These are phyloP conservation scores for Herpetomonas tarakana DNA, from an alignment of 208 protist genomes.

Conservation along the genomic window DNA sequence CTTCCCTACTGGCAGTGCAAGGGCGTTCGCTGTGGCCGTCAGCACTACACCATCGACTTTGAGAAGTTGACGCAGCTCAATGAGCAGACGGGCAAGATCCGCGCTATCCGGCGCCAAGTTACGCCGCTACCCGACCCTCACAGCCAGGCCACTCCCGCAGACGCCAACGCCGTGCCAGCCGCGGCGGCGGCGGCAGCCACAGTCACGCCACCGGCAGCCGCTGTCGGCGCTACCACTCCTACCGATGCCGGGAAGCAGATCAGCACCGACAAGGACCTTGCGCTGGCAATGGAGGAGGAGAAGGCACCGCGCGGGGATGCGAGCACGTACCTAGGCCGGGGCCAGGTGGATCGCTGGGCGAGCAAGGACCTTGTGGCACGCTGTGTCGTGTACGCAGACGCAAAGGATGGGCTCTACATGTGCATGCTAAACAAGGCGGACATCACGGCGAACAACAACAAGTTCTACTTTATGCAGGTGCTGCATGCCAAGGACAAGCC, in stretches of 20 bases:
- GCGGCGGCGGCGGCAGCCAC: slow-evolving; percentile 1
- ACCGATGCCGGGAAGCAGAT: background rate
- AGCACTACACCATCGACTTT: slow-evolving; percentile 21
- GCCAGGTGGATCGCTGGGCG: background rate
- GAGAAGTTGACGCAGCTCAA: slow-evolving; percentile 18
- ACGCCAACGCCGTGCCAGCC: background rate
- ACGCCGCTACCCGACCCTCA: slow-evolving; percentile 3
- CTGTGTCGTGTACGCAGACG: background rate
- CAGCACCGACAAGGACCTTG: background rate
- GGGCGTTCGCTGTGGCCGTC: background rate
- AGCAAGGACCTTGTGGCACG: background rate
- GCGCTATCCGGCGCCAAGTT: slow-evolving; percentile 8
- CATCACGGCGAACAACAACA: slow-evolving; percentile 48
- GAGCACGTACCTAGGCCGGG: background rate
- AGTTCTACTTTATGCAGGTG: slow-evolving; percentile 61
- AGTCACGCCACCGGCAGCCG: slow-evolving; percentile 19
- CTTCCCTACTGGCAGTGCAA: slow-evolving; percentile 1
- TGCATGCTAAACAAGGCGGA: slow-evolving; percentile 62
- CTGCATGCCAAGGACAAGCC: slow-evolving; percentile 21
- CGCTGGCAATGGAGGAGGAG: background rate
- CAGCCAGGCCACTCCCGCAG: too few relatives aligned
- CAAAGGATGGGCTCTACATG: slow-evolving; percentile 28
- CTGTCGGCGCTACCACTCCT: slow-evolving; percentile 16
- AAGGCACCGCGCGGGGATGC: background rate
- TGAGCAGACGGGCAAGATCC: slow-evolving; percentile 8